Base-by-base conservation (phyloP, 306 rosid genomes). In the Ammopiptanthus mongolicus region DNA sequence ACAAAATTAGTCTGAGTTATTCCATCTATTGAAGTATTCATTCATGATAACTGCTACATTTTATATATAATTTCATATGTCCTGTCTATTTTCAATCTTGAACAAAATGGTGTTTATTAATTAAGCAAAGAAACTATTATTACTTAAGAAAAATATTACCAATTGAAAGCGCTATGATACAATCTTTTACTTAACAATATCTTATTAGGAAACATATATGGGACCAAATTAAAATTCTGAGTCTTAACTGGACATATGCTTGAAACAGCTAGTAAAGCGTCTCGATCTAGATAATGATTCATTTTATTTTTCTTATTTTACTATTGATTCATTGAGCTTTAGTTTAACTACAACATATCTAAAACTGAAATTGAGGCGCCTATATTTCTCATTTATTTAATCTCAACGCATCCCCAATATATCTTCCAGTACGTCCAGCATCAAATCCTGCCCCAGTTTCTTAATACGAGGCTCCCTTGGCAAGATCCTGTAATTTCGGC, bases 401-500 rank as follows among this genome's bases (percentile, higher is more conserved):
- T 47, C 52, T 47, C 19, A 47, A 44, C 15, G 6, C 14, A 44
- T 13, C 17, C 14, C 50, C 50, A 42, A 1, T 0, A 6, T 10
- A 41, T 44, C 17, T 44, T 44, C 17, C 50, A 3, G 50, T n/a
- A n/a, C n/a, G n/a, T 44, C 50, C 15, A 12, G 17, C 50, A 44
- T 44, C 50, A 44, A 44, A 44, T 44, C 39, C 8, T 25, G 6
- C 18, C 5, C 64, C 9, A 6, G 64, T 28, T 58, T 58, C 37
- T 2, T 5, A 28, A 28, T 11, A 25, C 55, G 5, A 14, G 12
- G 1, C 12, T 8, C 37, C 25, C 19, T 33, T 55, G 14, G 76
- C 51, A 42, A 57, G 69, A 77, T 76, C 81, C 74, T 46, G 76
- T 33, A 68, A 76, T 41, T 41, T 66, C 68, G 68, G 37, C 42